A percentile compares a stretch with the other conserved stretches of the same genome.
Conservation (phyloP, 306 rosid species). For the Quercus variabilis region DNA sequence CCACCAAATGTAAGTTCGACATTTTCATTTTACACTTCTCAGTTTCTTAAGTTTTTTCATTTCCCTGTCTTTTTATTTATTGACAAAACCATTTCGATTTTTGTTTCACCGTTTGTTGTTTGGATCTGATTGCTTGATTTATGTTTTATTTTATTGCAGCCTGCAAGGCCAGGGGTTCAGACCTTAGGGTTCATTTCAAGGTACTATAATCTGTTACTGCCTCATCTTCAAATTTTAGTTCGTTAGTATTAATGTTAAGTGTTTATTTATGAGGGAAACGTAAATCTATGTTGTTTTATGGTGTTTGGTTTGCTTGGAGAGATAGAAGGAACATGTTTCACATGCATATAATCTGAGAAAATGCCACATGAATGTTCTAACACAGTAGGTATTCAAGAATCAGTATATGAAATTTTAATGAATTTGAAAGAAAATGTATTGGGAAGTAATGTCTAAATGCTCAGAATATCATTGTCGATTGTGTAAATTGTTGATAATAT, state of each 20-base stretch:
- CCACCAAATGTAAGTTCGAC: conserved; percentile 63
- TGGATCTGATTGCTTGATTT: conserved; percentile 4
- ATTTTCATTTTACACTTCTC: background rate
- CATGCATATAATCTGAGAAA: background rate
- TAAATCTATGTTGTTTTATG: background rate
- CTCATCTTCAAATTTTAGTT: background rate
- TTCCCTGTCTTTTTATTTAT: background rate
- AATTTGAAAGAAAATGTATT: too few species aligned
- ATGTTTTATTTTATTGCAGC: conserved; percentile 41
- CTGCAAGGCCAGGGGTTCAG: conserved; percentile 92
- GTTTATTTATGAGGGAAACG: background rate
- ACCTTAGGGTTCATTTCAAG: conserved; percentile 95
- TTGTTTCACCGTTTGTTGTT: background rate
- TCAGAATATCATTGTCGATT: too few species aligned
- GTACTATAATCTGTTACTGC: conserved; percentile 22
- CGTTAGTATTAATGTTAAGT: background rate
- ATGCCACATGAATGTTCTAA: background rate
- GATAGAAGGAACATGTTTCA: background rate
- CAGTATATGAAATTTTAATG: background rate
- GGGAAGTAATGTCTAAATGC: too few species aligned
- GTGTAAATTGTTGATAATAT: too few species aligned
- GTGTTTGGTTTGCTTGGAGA: background rate
- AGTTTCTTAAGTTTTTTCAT: background rate
- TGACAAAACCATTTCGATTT: background rate
- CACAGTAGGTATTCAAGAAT: background rate